These are phyloP conservation scores for Phaseolus coccineus DNA, from an alignment of 331 rosid genomes.

Conservation along the genomic window DNA sequence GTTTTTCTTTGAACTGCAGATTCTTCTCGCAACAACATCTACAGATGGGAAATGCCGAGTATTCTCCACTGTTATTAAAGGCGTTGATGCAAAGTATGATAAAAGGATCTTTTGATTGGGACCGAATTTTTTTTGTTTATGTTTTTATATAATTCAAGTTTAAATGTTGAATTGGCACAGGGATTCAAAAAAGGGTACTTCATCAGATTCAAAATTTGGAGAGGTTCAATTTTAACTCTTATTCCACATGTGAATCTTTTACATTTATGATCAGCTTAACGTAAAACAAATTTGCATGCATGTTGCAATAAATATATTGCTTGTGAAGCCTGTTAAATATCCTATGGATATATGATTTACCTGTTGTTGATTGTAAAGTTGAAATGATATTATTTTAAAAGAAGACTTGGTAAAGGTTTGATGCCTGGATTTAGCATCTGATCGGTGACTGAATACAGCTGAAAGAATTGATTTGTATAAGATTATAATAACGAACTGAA, in stretches of 20 bases:
- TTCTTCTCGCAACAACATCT: constrained; percentile 92
- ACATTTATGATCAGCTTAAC: constrained; percentile 11
- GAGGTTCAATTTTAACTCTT: constrained; percentile 69
- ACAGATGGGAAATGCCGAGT: constrained; percentile 95
- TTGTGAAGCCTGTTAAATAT: background rate
- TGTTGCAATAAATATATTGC: background rate
- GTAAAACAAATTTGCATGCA: constrained; percentile 14
- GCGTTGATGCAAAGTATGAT: constrained; percentile 88
- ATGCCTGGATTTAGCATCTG: constrained; percentile 26
- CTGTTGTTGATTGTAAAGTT: constrained; percentile 11
- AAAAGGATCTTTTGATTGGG: background rate
- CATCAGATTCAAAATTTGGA: constrained; percentile 87
- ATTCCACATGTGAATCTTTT: constrained; percentile 37
- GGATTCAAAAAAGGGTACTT: constrained; percentile 73
- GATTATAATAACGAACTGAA: constrained; percentile 17
- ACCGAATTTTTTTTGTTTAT: constrained; percentile 15
- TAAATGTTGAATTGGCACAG: constrained; percentile 60
- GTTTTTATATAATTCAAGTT: constrained; percentile 39
- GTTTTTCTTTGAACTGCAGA: constrained; percentile 54
- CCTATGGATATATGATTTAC: constrained; percentile 27
- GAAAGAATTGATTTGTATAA: constrained; percentile 25
- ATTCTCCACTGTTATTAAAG: constrained; percentile 90
- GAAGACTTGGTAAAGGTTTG: background rate
- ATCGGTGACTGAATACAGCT: constrained; percentile 27
- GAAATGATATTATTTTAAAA: constrained; percentile 1